Conservation (phyloP, 2,329 filamentous ascomycete genomes). For the Rhynchosporium graminicola region DNA sequence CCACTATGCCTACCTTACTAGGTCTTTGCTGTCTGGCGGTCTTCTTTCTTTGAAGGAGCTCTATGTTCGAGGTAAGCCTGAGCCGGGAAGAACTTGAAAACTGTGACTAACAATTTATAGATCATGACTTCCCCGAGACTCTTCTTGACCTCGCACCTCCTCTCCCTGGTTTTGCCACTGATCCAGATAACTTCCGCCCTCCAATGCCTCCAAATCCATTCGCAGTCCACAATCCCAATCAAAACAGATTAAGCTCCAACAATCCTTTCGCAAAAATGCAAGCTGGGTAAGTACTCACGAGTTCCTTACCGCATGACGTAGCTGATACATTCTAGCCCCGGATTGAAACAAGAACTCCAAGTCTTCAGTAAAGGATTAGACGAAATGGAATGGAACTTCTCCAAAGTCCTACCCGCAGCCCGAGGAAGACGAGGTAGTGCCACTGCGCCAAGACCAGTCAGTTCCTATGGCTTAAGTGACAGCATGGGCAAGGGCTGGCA, state of each 20-base stretch:
- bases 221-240: slow-evolving; percentile 16
- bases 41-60: slow-evolving; percentile 74
- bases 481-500: slow-evolving; percentile 45
- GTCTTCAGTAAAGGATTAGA: slow-evolving; percentile 68
- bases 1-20: slow-evolving; percentile 84
- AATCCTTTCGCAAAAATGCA: slow-evolving; percentile 38
- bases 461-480: slow-evolving; percentile 45
- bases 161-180: slow-evolving; percentile 50
- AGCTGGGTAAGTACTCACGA: slow-evolving; percentile 6
- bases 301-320: not conserved
- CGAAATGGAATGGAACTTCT: slow-evolving; percentile 69
- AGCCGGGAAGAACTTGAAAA: no score
- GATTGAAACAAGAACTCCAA: slow-evolving; percentile 58
- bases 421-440: slow-evolving; percentile 42
- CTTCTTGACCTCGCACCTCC: slow-evolving; percentile 70
- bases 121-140: slow-evolving; percentile 78
- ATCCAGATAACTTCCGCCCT: slow-evolving; percentile 37
- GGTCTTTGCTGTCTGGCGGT: slow-evolving; percentile 74
- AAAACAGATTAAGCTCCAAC: slow-evolving; percentile 39
- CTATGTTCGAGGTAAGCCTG: slow-evolving; percentile 64
- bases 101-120: slow-evolving; percentile 40
- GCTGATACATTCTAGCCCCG: slow-evolving; percentile 27
- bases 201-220: slow-evolving; percentile 27
- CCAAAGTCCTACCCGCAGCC: slow-evolving; percentile 54
- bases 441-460: slow-evolving; percentile 47